Conservation (phyloP, 345 rosid species). For the Triadica sebifera region DNA sequence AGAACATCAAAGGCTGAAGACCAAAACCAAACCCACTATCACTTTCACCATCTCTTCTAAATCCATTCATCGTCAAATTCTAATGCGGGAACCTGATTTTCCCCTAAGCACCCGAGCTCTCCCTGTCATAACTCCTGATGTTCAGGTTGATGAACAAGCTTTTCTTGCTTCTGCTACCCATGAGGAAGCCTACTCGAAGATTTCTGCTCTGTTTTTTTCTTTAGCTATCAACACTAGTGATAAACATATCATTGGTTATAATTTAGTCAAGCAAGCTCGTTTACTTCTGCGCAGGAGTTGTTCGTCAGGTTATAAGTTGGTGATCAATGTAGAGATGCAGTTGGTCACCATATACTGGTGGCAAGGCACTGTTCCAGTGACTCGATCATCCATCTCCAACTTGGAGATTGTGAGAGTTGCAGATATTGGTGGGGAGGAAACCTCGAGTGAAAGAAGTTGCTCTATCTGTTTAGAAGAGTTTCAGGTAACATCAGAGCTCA, state of each 20-base stretch:
- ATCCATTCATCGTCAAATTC: neutral
- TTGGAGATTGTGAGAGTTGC: neutral
- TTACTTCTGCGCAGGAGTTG: neutral
- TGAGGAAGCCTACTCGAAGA: constrained; percentile 8
- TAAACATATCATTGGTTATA: neutral
- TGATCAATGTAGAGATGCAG: constrained; percentile 11
- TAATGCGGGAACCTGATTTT: neutral
- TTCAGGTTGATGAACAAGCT: neutral
- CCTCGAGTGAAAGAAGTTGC: neutral
- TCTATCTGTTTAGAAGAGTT: constrained; percentile 16
- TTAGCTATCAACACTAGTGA: neutral
- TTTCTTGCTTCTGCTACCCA: constrained; percentile 4
- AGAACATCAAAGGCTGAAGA: neutral
- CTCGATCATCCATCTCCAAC: neutral
- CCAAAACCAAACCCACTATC: neutral
- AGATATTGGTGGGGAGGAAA: neutral
- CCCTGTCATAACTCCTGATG: neutral
- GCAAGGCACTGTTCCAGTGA: constrained; percentile 6
- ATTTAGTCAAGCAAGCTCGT: constrained; percentile 4
- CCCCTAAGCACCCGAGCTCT: neutral
- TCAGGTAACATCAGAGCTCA: neutral
- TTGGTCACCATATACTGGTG: constrained; percentile 2
- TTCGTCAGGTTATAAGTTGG: neutral
- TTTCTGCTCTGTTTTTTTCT: constrained; percentile 1
- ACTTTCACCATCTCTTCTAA: neutral